Evolutionary conservation across 768 basidiomycete species (phyloP), one percentile per base, ranked within the genome.

Genomic region (Russula sp.): DNA sequence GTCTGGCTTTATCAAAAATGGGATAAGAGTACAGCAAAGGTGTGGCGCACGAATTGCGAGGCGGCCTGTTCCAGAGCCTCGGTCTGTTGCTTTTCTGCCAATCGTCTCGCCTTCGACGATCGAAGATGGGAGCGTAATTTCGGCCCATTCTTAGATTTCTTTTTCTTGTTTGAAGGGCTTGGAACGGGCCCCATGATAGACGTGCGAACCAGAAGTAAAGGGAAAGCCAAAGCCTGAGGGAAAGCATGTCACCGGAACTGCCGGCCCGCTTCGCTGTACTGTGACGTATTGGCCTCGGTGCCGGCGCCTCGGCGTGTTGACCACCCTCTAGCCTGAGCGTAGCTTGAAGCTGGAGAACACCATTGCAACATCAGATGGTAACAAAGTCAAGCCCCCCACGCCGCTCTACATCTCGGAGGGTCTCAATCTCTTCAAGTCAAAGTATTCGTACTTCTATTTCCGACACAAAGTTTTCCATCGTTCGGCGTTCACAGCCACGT

Each of bases 21-120:
- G 34, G 3, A 45, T 2, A 22, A 13, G 16, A n/a, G 34, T 4
- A 37, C 7, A 44, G 47, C 22, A 34, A 55, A 61, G 18, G n/a
- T 3, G 22, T 20, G 6, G 60, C 67, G 59, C 53, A 68, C 67
- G 42, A 59, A 68, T 45, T 67, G 50, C 37, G 44, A 44, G 16
- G 62, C 59, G 27, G 65, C 53, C 37, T 57, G 55, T 20, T 67
- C 66, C 8, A 68, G 53, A n/a, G 61, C 59, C 34, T 63, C 62
- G 18, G 61, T 55, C 32, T 64, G 58, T 54, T 61, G 65, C 40
- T 68, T 68, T 40, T 68, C 67, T 16, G 62, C 62, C 22, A 68
- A 57, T 32, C 56, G 66, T 44, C 54, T 63, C 32, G 40, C 55
- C 18, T 47, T 68, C 16, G 67, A 67, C 10, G 56, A 63, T 13